Base-by-base conservation (phyloP, 495 filamentous ascomycete species). In the Penicillium paradoxum region DNA sequence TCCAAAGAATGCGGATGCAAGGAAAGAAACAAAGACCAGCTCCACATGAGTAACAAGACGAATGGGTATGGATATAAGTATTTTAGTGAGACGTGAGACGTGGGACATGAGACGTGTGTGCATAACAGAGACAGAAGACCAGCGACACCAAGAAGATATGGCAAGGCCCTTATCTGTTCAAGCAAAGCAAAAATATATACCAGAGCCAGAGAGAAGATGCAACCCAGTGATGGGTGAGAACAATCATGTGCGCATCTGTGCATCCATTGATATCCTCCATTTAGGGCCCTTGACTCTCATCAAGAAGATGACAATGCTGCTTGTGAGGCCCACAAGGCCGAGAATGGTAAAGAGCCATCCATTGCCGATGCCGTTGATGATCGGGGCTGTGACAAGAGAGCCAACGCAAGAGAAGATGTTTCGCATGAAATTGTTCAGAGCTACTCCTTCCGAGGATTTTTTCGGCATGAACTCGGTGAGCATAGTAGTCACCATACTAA, bases 311-410 rank as follows among this genome's bases (percentile, higher is more conserved):
- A 84, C 82, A 9, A 69, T 48, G 45, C 75, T 76, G 45, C 70
- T 71, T 14, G 63, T 53, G 57, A 86, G 77, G 6, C 81, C 76
- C 45, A 90, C 73, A 17, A 89, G 48, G 0, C 84, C 87, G 0
- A 97, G 55, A 27, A 86, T 86, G 3, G 92, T 96, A 56, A 90
- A 89, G 32, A 96, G 58, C 90, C 91, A 96, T 0, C 91, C 92
- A 59, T 89, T 86, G 4, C 92, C 92, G 55, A 96, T 88, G 3
- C 77, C 87, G n/a, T 73, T 59, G 46, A 96, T 89, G 15, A 95
- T 70, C 1, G 91, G 91, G 52, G 87, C 78, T 0, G 87, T 84
- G 3, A 92, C 79, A 4, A 93, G 66, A 8, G 77, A 82, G 0
- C 88, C 91, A 0, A 92, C 80, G 58, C 86, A 93, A 2, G 81